These are phyloP conservation scores for Datisca glomerata DNA, from an alignment of 306 rosid genomes.

Conservation along the genomic window DNA sequence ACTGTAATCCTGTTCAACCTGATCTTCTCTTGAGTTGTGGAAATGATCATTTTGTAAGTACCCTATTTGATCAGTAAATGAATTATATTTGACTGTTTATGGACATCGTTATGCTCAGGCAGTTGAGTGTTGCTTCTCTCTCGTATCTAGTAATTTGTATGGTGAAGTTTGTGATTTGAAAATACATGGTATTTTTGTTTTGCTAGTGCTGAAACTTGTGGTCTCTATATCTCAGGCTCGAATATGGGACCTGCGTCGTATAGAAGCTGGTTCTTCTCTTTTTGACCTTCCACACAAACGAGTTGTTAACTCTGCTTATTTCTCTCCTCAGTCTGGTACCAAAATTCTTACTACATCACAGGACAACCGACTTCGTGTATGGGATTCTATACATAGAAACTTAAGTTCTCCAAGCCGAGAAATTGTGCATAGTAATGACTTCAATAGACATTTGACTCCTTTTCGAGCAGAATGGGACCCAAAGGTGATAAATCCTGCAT, in stretches of 20 bases:
- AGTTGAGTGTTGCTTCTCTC: no score
- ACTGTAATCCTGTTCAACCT: conserved; percentile 89
- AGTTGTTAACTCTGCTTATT: conserved; percentile 88
- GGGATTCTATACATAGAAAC: conserved; percentile 84
- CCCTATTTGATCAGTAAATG: conserved; percentile 1
- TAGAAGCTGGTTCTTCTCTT: conserved; percentile 56
- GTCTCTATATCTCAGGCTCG: conserved; percentile 62
- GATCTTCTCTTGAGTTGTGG: conserved; percentile 89
- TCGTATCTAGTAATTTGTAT: no score
- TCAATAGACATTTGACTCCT: conserved; percentile 80
- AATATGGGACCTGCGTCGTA: conserved; percentile 75
- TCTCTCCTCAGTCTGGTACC: conserved; percentile 67
- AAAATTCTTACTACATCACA: conserved; percentile 85
- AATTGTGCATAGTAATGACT: conserved; percentile 93
- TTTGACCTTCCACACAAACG: conserved; percentile 54
- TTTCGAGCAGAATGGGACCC: conserved; percentile 99
- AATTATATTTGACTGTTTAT: neutral
- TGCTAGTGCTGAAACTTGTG: no score
- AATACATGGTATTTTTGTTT: no score
- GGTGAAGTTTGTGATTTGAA: no score
- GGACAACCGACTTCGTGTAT: conserved; percentile 81
- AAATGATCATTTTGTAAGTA: conserved; percentile 85
- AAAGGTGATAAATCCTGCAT: conserved; percentile 36
- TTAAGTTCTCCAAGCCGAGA: conserved; percentile 89
- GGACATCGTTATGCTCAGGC: no score